Conservation (phyloP, 306 rosid species). For the Cicer cuneatum region DNA sequence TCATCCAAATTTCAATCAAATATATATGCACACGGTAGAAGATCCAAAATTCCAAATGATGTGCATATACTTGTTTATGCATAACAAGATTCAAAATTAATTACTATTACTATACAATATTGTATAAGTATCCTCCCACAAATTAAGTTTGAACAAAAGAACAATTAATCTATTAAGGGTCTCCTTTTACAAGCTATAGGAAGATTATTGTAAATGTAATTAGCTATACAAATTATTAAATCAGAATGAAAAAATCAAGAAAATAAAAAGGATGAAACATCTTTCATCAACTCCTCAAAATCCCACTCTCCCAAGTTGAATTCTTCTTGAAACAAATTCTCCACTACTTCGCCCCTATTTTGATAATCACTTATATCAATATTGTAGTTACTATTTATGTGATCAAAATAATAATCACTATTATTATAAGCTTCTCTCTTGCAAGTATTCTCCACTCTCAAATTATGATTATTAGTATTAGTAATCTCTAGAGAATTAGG, state of each 20-base stretch:
- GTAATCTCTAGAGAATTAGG: constrained; percentile 68
- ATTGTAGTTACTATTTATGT: constrained; percentile 45
- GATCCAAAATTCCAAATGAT: too few relatives aligned
- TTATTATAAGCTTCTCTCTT: constrained; percentile 31
- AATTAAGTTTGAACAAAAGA: too few relatives aligned
- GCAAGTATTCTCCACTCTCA: not conserved
- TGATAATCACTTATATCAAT: constrained; percentile 29
- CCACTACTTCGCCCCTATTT: constrained; percentile 49
- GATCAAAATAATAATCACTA: constrained; percentile 37
- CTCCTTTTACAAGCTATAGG: too few relatives aligned
- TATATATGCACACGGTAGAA: too few relatives aligned
- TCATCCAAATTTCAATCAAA: too few relatives aligned
- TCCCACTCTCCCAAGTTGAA: constrained; percentile 83
- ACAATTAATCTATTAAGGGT: too few relatives aligned
- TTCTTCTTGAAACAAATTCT: constrained; percentile 62
- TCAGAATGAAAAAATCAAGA: constrained; percentile 64
- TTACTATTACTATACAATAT: too few relatives aligned
- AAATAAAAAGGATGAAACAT: constrained; percentile 71
- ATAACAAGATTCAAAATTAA: too few relatives aligned
- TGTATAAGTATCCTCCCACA: too few relatives aligned
- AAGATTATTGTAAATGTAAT: too few relatives aligned
- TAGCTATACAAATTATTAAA: too few relatives aligned
- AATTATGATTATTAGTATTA: constrained; percentile 21
- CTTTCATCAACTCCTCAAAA: constrained; percentile 88
- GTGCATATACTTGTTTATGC: too few relatives aligned